phyloP scores from a whole-genome alignment of 139 green algal genomes.

The Micractinium sp. region DNA sequence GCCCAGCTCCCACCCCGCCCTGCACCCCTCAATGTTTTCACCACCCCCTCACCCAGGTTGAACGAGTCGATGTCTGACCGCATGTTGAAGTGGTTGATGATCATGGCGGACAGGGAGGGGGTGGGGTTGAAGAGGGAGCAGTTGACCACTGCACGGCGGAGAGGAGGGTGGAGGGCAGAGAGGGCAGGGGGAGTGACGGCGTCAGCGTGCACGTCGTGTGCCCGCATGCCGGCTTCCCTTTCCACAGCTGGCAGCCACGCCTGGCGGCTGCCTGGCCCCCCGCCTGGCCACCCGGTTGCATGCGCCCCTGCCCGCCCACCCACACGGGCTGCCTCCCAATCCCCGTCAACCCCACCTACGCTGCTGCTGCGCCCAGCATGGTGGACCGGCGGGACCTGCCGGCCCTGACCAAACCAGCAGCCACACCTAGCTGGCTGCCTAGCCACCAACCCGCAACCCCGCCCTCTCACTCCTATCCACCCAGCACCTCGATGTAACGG shows the following conservation, averaged over 20 bases:
- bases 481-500: constrained; percentile 75
- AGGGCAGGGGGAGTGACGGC: neutral
- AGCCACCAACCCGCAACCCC: neutral
- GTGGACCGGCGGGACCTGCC: too few relatives aligned
- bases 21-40: neutral
- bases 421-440: neutral
- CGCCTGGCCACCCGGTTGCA: too few relatives aligned
- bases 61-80: constrained; percentile 73
- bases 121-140: constrained; percentile 86
- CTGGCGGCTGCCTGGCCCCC: too few relatives aligned
- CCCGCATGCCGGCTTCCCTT: too few relatives aligned
- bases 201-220: neutral
- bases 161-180: neutral
- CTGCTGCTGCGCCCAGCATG: too few relatives aligned
- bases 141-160: constrained; percentile 66
- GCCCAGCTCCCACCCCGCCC: neutral
- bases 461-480: neutral
- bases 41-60: constrained; percentile 57
- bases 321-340: too few relatives aligned
- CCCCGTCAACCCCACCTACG: too few relatives aligned
- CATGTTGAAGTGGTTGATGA: constrained; percentile 91
- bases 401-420: too few relatives aligned
- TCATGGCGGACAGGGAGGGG: constrained; percentile 80
- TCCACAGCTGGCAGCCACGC: too few relatives aligned
- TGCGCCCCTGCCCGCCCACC: too few relatives aligned